Conservation (phyloP, 352 stramenopile species). For the Blastocystis sp. region DNA sequence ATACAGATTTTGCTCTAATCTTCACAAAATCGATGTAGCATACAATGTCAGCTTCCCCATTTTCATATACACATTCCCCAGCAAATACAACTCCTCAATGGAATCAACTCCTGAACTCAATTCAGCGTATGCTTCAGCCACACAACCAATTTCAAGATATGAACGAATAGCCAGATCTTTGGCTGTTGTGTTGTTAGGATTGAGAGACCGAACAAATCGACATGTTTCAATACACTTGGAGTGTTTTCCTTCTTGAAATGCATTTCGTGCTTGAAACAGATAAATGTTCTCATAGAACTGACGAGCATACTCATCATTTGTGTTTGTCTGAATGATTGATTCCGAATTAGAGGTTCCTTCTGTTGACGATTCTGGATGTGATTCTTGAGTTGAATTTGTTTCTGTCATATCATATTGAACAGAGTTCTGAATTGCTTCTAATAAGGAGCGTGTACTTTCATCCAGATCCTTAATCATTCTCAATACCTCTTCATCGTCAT, state of each 20-base stretch:
- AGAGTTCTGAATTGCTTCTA: background rate
- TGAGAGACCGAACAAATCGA: background rate
- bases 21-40: too few relatives aligned
- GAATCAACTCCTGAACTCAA: background rate
- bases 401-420: background rate
- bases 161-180: constrained; percentile 22
- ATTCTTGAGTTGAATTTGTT: background rate
- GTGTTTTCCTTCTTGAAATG: constrained; percentile 11
- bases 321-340: background rate
- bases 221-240: constrained; percentile 15
- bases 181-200: background rate
- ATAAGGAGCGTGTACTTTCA: background rate
- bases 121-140: background rate
- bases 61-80: background rate
- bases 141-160: background rate
- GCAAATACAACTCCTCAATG: constrained; percentile 21
- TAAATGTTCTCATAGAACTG: constrained; percentile 18
- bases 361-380: background rate
- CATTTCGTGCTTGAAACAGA: background rate
- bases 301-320: background rate
- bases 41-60: constrained; percentile 23
- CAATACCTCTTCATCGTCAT: background rate
- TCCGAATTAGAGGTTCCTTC: background rate
- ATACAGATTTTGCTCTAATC: background rate
- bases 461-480: background rate